A percentile compares a stretch with the other conserved stretches of the same genome.
Evolutionary conservation across 768 basidiomycete genomes (phyloP).

Genomic region (Cytidiella melzeri): DNA sequence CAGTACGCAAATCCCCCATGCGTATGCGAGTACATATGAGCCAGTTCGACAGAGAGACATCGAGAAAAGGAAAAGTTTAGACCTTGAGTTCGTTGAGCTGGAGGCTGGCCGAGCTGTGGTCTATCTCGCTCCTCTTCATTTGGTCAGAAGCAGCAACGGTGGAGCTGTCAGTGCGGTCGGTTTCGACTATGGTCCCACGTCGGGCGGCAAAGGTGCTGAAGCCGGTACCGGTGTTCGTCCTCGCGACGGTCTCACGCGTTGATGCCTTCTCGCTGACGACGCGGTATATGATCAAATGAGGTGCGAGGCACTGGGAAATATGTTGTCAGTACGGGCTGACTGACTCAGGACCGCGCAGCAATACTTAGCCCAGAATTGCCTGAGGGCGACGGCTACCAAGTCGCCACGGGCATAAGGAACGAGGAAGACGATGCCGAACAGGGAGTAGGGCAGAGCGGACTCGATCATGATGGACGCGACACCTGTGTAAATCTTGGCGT

Average conservation of each 20-base stretch:
- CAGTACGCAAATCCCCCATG: too few species aligned
- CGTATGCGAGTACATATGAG: too few species aligned
- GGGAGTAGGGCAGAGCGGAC: slow-evolving; percentile 34
- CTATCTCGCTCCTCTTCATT: slow-evolving; percentile 1
- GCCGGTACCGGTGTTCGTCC: neutral
- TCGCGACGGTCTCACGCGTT: slow-evolving; percentile 21
- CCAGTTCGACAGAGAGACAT: too few species aligned
- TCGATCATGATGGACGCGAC: slow-evolving; percentile 34
- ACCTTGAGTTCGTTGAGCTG: neutral
- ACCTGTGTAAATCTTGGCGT: slow-evolving; percentile 32
- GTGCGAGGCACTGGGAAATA: slow-evolving; percentile 31
- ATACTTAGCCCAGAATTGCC: slow-evolving; percentile 38
- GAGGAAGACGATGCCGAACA: slow-evolving; percentile 33
- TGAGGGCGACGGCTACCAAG: slow-evolving; percentile 30
- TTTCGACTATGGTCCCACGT: neutral
- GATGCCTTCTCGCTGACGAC: slow-evolving; percentile 26
- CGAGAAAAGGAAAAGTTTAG: too few species aligned
- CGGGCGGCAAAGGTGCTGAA: neutral
- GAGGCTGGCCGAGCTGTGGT: neutral
- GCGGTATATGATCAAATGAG: slow-evolving; percentile 29
- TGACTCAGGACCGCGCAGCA: slow-evolving; percentile 27
- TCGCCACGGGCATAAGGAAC: slow-evolving; percentile 32
- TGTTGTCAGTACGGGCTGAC: neutral
- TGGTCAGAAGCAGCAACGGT: neutral
- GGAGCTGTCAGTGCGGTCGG: neutral